Evolutionary conservation across 352 stramenopile genomes (phyloP).

Genomic region (Elongisporangium undulatum): DNA sequence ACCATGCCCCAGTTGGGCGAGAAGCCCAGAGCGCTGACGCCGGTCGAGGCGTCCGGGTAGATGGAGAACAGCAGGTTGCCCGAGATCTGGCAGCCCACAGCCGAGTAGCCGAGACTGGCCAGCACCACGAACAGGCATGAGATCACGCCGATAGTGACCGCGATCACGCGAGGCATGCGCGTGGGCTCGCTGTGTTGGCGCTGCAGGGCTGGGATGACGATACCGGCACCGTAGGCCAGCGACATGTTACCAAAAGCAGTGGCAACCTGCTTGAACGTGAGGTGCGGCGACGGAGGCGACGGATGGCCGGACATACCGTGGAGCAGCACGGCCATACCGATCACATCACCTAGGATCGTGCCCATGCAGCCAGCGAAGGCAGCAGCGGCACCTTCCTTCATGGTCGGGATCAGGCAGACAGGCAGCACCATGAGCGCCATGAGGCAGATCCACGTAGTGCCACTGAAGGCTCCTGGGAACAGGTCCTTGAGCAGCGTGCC

Average conservation of each 20-base stretch:
- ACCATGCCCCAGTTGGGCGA: slow-evolving; percentile 29
- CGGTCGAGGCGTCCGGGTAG: slow-evolving; percentile 24
- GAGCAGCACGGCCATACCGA: slow-evolving; percentile 30
- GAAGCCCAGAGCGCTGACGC: slow-evolving; percentile 36
- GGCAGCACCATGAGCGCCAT: slow-evolving; percentile 41
- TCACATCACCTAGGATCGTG: slow-evolving; percentile 43
- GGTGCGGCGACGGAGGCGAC: slow-evolving; percentile 24
- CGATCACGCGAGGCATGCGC: slow-evolving; percentile 48
- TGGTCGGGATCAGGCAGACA: slow-evolving; percentile 36
- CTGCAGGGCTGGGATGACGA: slow-evolving; percentile 47
- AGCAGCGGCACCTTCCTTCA: slow-evolving; percentile 41
- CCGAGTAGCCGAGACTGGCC: slow-evolving; percentile 31
- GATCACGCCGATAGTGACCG: slow-evolving; percentile 44
- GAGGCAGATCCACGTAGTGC: slow-evolving; percentile 42
- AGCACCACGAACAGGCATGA: slow-evolving; percentile 45
- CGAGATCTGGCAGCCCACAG: slow-evolving; percentile 45
- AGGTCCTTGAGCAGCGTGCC: slow-evolving; percentile 34
- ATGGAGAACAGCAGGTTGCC: slow-evolving; percentile 53
- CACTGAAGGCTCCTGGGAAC: slow-evolving; percentile 38
- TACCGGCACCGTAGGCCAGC: slow-evolving; percentile 44
- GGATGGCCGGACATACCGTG: slow-evolving; percentile 40
- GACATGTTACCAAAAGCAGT: slow-evolving; percentile 49
- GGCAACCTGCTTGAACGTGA: slow-evolving; percentile 38
- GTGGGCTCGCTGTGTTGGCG: slow-evolving; percentile 43
- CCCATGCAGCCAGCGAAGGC: slow-evolving; percentile 41